A percentile compares a stretch with the other conserved stretches of the same genome.
Conservation (phyloP, 352 stramenopile species). For the Paralagenidium karlingii region DNA sequence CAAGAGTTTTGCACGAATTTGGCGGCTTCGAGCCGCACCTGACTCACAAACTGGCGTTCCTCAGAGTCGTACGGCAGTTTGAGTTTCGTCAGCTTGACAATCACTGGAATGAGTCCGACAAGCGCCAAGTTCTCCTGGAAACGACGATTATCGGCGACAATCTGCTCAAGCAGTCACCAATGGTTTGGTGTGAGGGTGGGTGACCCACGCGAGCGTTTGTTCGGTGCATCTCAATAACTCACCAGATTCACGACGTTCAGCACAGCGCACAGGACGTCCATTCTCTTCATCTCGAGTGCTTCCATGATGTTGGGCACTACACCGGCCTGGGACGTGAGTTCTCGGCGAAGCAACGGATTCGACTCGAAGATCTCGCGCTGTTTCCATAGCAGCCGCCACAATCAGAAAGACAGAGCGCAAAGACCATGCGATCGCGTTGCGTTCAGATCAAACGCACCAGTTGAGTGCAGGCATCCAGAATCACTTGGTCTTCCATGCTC, state of each 20-base stretch:
- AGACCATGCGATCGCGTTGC: background rate
- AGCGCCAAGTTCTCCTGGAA: conserved; percentile 88
- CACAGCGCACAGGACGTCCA: conserved; percentile 74
- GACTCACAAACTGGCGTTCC: conserved; percentile 4
- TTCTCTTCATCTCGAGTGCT: conserved; percentile 85
- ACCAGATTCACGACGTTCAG: conserved; percentile 82
- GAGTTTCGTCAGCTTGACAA: conserved; percentile 80
- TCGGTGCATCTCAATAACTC: too few species aligned
- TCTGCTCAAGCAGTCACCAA: conserved; percentile 19
- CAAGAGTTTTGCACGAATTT: conserved; percentile 84
- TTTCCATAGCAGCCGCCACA: background rate
- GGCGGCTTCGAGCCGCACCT: conserved; percentile 71
- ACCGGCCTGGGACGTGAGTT: conserved; percentile 84
- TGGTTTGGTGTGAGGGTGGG: background rate
- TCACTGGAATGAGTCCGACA: conserved; percentile 80
- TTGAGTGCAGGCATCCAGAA: conserved; percentile 63
- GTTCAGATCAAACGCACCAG: conserved; percentile 18
- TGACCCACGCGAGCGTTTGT: background rate
- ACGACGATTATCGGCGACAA: conserved; percentile 82
- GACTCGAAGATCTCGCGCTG: conserved; percentile 73
- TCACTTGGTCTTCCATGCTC: conserved; percentile 80
- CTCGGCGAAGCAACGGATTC: conserved; percentile 49
- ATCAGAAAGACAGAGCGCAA: background rate
- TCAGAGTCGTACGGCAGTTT: conserved; percentile 10
- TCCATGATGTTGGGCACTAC: conserved; percentile 90